phyloP scores from a whole-genome alignment of 768 basidiomycete species.

The Trametes cinnabarina region DNA sequence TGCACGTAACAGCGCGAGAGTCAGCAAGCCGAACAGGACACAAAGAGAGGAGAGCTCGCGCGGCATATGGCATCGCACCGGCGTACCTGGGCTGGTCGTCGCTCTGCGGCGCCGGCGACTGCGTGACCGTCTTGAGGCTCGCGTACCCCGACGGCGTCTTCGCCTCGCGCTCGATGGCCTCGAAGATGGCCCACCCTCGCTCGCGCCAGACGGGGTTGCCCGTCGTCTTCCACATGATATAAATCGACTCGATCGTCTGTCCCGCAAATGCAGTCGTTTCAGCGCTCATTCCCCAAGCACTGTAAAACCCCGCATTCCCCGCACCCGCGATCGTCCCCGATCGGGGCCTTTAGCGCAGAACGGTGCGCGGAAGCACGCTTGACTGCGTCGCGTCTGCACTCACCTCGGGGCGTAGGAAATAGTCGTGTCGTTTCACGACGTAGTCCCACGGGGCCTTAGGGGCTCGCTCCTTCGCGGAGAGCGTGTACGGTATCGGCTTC shows the following conservation, averaged over 20 bases:
- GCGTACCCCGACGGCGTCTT: slow-evolving; percentile 64
- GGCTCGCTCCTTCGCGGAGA: slow-evolving; percentile 20
- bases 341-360: not conserved
- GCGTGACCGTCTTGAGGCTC: slow-evolving; percentile 49
- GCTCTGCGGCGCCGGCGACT: slow-evolving; percentile 35
- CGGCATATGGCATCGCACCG: not conserved
- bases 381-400: slow-evolving; percentile 22
- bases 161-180: slow-evolving; percentile 59
- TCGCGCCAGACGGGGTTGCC: slow-evolving; percentile 67
- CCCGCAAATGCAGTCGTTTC: not conserved
- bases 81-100: slow-evolving; percentile 77
- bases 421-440: slow-evolving; percentile 39
- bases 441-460: slow-evolving; percentile 47
- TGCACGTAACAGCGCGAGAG: not conserved
- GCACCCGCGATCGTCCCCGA: not conserved
- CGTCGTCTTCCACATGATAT: slow-evolving; percentile 68
- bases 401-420: slow-evolving; percentile 73
- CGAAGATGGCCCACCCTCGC: slow-evolving; percentile 68
- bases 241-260: slow-evolving; percentile 73
- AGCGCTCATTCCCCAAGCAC: not conserved
- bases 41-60: not conserved
- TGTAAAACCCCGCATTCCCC: no score
- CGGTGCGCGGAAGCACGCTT: no score
- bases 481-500: slow-evolving; percentile 36
- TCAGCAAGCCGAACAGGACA: not conserved